phyloP scores from a whole-genome alignment of 805 yeast species.

The Saturnispora sekii region DNA sequence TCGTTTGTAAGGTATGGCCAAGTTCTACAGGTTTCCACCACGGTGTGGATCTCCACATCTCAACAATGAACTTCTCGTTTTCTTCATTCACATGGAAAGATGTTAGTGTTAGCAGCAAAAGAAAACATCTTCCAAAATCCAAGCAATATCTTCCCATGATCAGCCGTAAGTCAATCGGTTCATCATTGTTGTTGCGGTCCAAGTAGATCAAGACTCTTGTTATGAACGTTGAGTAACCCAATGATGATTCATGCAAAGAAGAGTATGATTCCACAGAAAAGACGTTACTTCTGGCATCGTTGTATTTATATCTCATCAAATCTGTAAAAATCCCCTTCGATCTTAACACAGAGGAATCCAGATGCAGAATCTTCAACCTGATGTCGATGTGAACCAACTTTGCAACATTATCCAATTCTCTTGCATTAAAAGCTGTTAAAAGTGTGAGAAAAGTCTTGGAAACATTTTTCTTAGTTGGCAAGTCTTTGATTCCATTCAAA shows the following conservation, averaged over 20 bases:
- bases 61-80: constrained; percentile 38
- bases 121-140: constrained; percentile 64
- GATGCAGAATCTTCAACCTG: constrained; percentile 20
- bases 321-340: constrained; percentile 23
- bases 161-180: constrained; percentile 38
- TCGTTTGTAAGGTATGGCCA: constrained; percentile 16
- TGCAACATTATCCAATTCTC: constrained; percentile 14
- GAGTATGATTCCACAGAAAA: constrained; percentile 36
- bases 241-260: constrained; percentile 61
- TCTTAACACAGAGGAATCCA: constrained; percentile 21
- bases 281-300: constrained; percentile 23
- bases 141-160: constrained; percentile 67
- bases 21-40: constrained; percentile 43
- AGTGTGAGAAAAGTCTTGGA: too few relatives aligned
- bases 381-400: constrained; percentile 21
- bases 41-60: constrained; percentile 41
- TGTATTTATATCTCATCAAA: constrained; percentile 21
- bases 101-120: constrained; percentile 48
- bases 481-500: too few relatives aligned
- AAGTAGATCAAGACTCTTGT: constrained; percentile 38
- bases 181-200: constrained; percentile 18
- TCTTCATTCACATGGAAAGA: constrained; percentile 32
- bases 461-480: too few relatives aligned
- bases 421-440: too few relatives aligned
- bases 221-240: constrained; percentile 64